Evolutionary conservation across 2,329 filamentous ascomycete species (phyloP), one percentile per base, ranked within the genome.

Genomic region (Blumeriella jaapii): DNA sequence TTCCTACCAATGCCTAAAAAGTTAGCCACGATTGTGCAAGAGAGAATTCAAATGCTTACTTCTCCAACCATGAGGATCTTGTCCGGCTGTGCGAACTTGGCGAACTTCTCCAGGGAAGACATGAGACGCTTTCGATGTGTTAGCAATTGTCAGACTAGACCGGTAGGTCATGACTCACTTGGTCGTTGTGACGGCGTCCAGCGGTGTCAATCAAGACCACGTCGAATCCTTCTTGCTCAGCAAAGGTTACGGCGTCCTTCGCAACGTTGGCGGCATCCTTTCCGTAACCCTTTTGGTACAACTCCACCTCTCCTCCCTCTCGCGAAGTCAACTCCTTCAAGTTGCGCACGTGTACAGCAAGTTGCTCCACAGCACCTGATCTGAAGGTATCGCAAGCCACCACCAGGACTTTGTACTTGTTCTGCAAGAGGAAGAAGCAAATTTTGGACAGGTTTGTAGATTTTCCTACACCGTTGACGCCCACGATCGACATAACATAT

Each of bases 401-500:
- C 47, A 98, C 84, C 38, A 98, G 71, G 11, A 98, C 86, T 54
- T 82, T 82, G 66, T 94, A 93, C 57, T 93, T 87, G 66, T 98
- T 98, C 60, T 98, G 89, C 19, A 98, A 68, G 23, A 98, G 68
- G 64, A 98, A 98, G 63, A 91, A 98, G 59, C 87, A 93, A 48
- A 98, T 94, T 61, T 98, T 98, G 59, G 84, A 89, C 23, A 98
- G 69, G 56, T 95, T 96, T 34, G 91, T 98, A 11, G 87, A 95
- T 64, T 98, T 98, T 55, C 91, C 91, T 23, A 98, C 91, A 35
- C 91, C 91, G 58, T 98, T 98, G 56, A 98, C 91, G 43, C 91
- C 91, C 27, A 98, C 91, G 42, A 98, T 94, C 38, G 86, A 95
- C 56, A 98, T 93, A 52, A 96, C 89, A 56, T 96, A 98, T 27